These are phyloP conservation scores for Diaporthe caulivora DNA, from an alignment of 2,329 filamentous ascomycete genomes.

Conservation along the genomic window DNA sequence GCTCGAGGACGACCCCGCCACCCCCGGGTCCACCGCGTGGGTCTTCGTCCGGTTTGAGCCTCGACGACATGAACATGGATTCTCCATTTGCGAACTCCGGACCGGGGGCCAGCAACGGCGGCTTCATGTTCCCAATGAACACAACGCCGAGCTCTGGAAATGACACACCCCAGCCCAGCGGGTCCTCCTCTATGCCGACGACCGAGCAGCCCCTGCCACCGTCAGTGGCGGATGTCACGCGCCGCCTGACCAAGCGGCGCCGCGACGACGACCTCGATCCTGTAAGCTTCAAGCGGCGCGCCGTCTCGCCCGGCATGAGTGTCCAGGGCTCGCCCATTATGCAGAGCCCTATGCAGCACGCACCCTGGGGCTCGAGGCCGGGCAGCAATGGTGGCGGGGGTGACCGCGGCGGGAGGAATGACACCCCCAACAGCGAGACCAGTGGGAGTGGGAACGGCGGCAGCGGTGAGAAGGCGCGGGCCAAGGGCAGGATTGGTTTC, in stretches of 20 bases:
- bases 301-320: constrained; percentile 92
- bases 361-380: constrained; percentile 75
- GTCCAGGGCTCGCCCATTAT: constrained; percentile 90
- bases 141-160: constrained; percentile 50
- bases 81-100: constrained; percentile 63
- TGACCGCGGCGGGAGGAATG: constrained; percentile 60
- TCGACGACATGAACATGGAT: constrained; percentile 80
- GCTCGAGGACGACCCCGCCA: constrained; percentile 67
- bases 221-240: constrained; percentile 79
- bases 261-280: constrained; percentile 93
- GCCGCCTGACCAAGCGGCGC: constrained; percentile 81
- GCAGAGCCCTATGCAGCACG: constrained; percentile 83
- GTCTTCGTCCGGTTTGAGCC: constrained; percentile 70
- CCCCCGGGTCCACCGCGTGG: constrained; percentile 71
- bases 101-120: constrained; percentile 40
- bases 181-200: constrained; percentile 46
- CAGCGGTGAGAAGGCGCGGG: constrained; percentile 60
- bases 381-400: constrained; percentile 63
- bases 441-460: constrained; percentile 49
- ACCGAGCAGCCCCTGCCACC: constrained; percentile 57
- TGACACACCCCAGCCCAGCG: constrained; percentile 54
- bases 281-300: constrained; percentile 87
- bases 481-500: constrained; percentile 77
- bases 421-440: constrained; percentile 60
- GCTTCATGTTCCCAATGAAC: constrained; percentile 46